Conservation (phyloP, 306 rosid species). For the Albizia julibrissin region DNA sequence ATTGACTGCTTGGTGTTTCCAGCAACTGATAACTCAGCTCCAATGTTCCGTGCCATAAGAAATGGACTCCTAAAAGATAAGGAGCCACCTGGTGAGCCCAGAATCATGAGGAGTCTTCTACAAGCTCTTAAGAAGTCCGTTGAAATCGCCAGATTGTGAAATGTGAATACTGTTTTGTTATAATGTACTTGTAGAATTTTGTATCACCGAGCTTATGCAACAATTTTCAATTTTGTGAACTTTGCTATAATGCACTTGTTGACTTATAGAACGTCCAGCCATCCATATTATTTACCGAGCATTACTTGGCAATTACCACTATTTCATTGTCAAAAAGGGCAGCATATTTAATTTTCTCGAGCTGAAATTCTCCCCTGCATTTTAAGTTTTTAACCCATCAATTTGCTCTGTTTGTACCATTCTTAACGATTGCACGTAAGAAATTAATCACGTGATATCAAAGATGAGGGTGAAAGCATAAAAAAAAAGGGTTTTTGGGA, state of each 20-base stretch:
- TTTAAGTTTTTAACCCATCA: background rate
- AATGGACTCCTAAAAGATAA: conserved; percentile 70
- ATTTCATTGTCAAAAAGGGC: background rate
- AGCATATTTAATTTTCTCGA: background rate
- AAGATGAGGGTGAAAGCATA: conserved; percentile 9
- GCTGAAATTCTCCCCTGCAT: background rate
- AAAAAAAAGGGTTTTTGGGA: too few relatives aligned
- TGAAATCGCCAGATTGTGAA: conserved; percentile 68
- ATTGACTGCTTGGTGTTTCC: conserved; percentile 86
- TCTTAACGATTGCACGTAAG: background rate
- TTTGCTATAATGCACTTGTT: background rate
- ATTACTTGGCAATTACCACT: background rate
- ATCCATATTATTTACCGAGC: background rate
- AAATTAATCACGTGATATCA: background rate
- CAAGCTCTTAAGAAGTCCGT: conserved; percentile 81
- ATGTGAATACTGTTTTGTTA: conserved; percentile 35
- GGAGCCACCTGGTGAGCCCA: conserved; percentile 86
- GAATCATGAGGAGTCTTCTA: conserved; percentile 90
- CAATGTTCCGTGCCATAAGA: conserved; percentile 80
- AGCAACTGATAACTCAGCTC: conserved; percentile 55
- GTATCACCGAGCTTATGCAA: background rate
- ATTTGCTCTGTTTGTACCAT: background rate
- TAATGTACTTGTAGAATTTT: background rate
- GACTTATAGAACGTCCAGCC: background rate
- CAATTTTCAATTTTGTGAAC: background rate